Conservation (phyloP, 768 basidiomycete genomes). For the Royoungia palumana region DNA sequence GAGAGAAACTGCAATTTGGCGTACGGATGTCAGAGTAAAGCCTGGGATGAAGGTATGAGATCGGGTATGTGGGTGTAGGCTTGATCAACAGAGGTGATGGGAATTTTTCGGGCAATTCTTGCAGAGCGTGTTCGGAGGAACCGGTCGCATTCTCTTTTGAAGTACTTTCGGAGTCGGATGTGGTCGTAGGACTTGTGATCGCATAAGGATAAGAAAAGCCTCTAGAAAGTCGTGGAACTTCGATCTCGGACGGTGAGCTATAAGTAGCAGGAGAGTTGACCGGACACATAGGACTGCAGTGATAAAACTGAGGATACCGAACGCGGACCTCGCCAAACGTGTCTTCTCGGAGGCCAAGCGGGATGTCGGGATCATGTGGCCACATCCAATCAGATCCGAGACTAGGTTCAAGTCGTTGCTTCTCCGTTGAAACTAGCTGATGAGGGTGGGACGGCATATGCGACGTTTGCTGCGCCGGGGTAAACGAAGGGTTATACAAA, state of each 20-base stretch:
- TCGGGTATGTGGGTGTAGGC: conserved; percentile 29
- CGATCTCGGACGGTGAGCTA: conserved; percentile 6
- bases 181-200: conserved; percentile 2
- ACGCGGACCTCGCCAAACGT: conserved; percentile 8
- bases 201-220: conserved; percentile 6
- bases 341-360: conserved; percentile 4
- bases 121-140: not conserved
- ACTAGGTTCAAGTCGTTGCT: not conserved
- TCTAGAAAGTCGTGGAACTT: conserved; percentile 11
- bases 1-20: not conserved
- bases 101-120: conserved; percentile 9
- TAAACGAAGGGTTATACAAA: conserved; percentile 12
- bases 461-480: conserved; percentile 30
- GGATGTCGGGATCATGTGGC: conserved; percentile 13
- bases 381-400: conserved; percentile 15
- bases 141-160: conserved; percentile 1
- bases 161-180: conserved; percentile 1
- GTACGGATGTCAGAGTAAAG: conserved; percentile 4
- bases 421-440: conserved; percentile 18
- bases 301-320: conserved; percentile 6
- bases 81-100: conserved; percentile 23
- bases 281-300: conserved; percentile 5
- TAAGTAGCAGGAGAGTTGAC: conserved; percentile 3
- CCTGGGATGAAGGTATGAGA: conserved; percentile 21
- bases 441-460: conserved; percentile 27